Base-by-base conservation (phyloP, 73 alveolate genomes). In the Paramecium octaurelia region DNA sequence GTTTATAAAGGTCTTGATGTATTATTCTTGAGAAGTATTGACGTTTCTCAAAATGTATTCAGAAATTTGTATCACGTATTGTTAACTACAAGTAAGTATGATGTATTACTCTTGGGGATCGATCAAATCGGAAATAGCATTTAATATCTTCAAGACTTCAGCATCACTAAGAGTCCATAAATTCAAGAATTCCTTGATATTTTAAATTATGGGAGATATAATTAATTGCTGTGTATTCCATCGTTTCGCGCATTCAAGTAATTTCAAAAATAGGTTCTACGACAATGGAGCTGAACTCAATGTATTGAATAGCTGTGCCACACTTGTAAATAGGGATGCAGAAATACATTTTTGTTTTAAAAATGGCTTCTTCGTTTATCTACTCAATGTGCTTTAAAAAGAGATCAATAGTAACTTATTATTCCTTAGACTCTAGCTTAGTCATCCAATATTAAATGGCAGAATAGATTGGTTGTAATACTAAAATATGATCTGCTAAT, bases 381-480 rank as follows among this genome's bases (percentile, higher is more conserved):
- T 40, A 34, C n/a, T 73, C 87, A 16, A 73, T 21, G 40, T 73
- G 87, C 18, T 73, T 35, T 36, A 73, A 16, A 20, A 73, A 73
- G 40, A 36, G 59, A 73, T 73, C 59, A 11, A 73, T 27, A 35
- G 46, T 36, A 20, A 29, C 18, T n/a, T 73, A 16, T 73, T 73
- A 40, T 36, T 73, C 59, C 20, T 73, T 73, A 6, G 3, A 2
- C 6, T 73, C 59, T 18, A 40, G 59, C 14, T 73, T 40, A 36
- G 87, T 73, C 40, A 73, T 73, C 87, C 87, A 73, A 73, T 73
- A 73, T 73, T 73, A 38, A 35, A 73, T 40, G 1, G 87, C 40
- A 35, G 87, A 34, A 73, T 73, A 73, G 2, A 73, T 36, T 35
- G 87, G 87, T 18, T 73, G 40, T 16, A 73, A 36, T 40, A 73